Conservation (phyloP, 2,329 filamentous ascomycete species). For the Massarina eburnea region DNA sequence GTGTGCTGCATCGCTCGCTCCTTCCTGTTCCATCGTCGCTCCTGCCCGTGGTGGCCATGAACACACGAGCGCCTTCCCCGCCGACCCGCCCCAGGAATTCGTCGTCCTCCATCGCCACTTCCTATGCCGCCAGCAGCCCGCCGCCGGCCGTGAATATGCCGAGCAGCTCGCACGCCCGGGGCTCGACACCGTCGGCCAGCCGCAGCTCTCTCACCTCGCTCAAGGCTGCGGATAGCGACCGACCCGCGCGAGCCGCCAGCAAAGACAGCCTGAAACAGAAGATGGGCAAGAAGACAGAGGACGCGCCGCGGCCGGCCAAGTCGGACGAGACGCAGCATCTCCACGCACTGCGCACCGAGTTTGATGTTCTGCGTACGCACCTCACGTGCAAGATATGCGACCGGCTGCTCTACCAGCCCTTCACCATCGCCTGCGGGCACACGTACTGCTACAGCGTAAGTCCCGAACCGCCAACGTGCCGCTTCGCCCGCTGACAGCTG, state of each 20-base stretch:
- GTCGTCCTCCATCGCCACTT: slow-evolving; percentile 29
- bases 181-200: slow-evolving; percentile 29
- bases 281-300: slow-evolving; percentile 38
- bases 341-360: slow-evolving; percentile 50
- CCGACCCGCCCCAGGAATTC: slow-evolving; percentile 34
- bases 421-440: slow-evolving; percentile 68
- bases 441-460: slow-evolving; percentile 70
- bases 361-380: slow-evolving; percentile 62
- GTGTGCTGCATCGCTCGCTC: slow-evolving; percentile 1
- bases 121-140: slow-evolving; percentile 23
- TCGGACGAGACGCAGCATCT: slow-evolving; percentile 44
- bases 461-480: slow-evolving; percentile 12
- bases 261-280: slow-evolving; percentile 45
- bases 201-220: slow-evolving; percentile 20
- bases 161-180: slow-evolving; percentile 25
- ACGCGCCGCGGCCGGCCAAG: slow-evolving; percentile 31
- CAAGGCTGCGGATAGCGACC: slow-evolving; percentile 33
- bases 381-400: slow-evolving; percentile 71
- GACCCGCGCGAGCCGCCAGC: slow-evolving; percentile 35
- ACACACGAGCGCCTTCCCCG: slow-evolving; percentile 35
- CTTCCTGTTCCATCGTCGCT: slow-evolving; percentile 1
- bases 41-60: slow-evolving; percentile 28
- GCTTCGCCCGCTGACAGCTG: slow-evolving; percentile 20
- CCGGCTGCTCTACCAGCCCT: slow-evolving; percentile 69
- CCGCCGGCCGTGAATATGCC: slow-evolving; percentile 27